phyloP scores from a whole-genome alignment of 148 eudicot genomes.

The Chenopodium quinoa region DNA sequence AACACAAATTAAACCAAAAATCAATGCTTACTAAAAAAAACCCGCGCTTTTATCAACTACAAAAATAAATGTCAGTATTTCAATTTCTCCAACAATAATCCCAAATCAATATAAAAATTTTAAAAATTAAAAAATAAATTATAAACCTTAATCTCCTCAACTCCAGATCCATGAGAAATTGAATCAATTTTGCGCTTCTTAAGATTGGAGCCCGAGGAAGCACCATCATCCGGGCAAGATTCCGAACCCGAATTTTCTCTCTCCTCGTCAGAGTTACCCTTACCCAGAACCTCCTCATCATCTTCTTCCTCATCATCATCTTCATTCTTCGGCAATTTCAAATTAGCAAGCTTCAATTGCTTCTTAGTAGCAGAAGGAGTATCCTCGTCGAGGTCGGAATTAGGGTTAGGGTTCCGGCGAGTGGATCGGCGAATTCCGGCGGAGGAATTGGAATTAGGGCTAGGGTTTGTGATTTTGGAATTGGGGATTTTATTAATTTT shows the following conservation, averaged over 20 bases:
- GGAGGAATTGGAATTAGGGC: conserved; percentile 25
- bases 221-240: conserved; percentile 24
- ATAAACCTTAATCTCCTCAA: conserved; percentile 25
- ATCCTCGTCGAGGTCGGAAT: conserved; percentile 25
- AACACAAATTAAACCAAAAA: neutral
- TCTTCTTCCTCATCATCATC: conserved; percentile 5
- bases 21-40: conserved; percentile 11
- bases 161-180: conserved; percentile 39
- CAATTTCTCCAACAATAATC: conserved; percentile 8
- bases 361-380: conserved; percentile 12
- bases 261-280: conserved; percentile 12
- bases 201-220: neutral
- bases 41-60: neutral
- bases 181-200: conserved; percentile 41
- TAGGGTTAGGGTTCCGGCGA: conserved; percentile 46
- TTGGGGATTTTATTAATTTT: neutral
- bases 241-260: conserved; percentile 15
- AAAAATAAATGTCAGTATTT: neutral
- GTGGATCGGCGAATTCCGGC: conserved; percentile 39
- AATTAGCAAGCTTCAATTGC: conserved; percentile 28
- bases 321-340: conserved; percentile 21
- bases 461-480: conserved; percentile 23
- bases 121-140: neutral
- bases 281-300: neutral
- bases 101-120: no score